These are phyloP conservation scores for Lagenidium sp. DNA, from an alignment of 352 stramenopile species.

Conservation along the genomic window DNA sequence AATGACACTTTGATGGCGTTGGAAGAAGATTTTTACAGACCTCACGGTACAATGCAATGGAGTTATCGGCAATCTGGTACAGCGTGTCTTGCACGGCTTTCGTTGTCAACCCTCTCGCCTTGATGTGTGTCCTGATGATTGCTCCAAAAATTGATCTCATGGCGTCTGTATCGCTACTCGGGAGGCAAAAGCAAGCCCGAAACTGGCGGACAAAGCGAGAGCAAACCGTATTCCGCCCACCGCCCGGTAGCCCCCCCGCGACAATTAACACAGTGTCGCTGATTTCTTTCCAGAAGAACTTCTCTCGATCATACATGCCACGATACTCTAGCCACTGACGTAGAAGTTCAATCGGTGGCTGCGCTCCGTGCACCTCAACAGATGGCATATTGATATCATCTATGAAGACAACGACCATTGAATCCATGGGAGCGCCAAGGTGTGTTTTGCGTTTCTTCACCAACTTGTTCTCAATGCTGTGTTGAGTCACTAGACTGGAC, in stretches of 20 bases:
- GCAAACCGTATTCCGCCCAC: conserved; percentile 44
- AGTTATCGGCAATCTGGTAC: conserved; percentile 44
- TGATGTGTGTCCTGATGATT: conserved; percentile 64
- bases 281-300: conserved; percentile 80
- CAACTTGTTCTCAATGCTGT: conserved; percentile 87
- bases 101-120: conserved; percentile 1
- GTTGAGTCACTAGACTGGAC: conserved; percentile 60
- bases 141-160: conserved; percentile 87
- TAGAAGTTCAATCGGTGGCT: conserved; percentile 73
- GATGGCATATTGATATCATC: conserved; percentile 91
- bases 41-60: conserved; percentile 46
- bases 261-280: conserved; percentile 54
- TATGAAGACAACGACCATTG: conserved; percentile 69
- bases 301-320: conserved; percentile 77
- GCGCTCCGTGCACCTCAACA: conserved; percentile 56
- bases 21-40: conserved; percentile 50
- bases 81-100: conserved; percentile 50
- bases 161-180: conserved; percentile 49
- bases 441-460: conserved; percentile 90
- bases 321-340: conserved; percentile 59
- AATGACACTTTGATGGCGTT: conserved; percentile 76
- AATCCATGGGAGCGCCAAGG: conserved; percentile 74
- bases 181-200: conserved; percentile 53
- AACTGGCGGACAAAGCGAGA: conserved; percentile 67
- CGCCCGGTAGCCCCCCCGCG: conserved; percentile 45